These are phyloP conservation scores for Chaetomium sp. DNA, from an alignment of 2,329 filamentous ascomycete genomes.

Conservation along the genomic window DNA sequence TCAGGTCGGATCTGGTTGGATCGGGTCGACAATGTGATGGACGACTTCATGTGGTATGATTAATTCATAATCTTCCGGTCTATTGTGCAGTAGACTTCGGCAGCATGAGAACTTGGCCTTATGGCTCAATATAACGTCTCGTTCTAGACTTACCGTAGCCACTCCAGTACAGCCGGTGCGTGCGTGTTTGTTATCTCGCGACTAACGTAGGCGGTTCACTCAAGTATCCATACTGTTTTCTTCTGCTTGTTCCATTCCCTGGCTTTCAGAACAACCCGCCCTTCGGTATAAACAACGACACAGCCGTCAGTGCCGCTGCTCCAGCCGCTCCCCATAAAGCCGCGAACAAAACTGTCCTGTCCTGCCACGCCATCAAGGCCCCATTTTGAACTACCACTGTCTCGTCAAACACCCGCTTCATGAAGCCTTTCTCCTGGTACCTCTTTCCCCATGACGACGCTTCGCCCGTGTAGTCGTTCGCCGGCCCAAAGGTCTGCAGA, in stretches of 20 bases:
- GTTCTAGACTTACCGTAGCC: too few species aligned
- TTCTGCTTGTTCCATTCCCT: neutral
- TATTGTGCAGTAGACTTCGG: neutral
- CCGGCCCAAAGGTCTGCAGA: constrained; percentile 30
- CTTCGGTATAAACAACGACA: constrained; percentile 27
- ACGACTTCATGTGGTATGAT: constrained; percentile 1
- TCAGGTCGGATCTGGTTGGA: neutral
- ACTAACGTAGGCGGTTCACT: too few species aligned
- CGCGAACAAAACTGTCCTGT: constrained; percentile 29
- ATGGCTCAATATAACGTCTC: neutral
- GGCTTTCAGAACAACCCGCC: constrained; percentile 14
- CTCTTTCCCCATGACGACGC: constrained; percentile 24
- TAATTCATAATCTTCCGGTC: constrained; percentile 6
- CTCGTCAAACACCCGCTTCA: constrained; percentile 27
- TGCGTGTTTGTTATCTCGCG: too few species aligned
- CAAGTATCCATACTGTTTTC: too few species aligned
- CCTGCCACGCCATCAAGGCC: constrained; percentile 30
- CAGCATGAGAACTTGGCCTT: neutral
- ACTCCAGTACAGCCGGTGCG: too few species aligned
- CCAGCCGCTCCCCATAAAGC: constrained; percentile 29
- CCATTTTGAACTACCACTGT: constrained; percentile 28
- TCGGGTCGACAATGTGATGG: neutral
- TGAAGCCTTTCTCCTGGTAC: constrained; percentile 25
- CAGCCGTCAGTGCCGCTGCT: constrained; percentile 9
- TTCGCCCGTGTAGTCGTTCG: constrained; percentile 30